These are phyloP conservation scores for Picea glauca DNA, from an alignment of 75 land plant genomes.

Conservation along the genomic window DNA sequence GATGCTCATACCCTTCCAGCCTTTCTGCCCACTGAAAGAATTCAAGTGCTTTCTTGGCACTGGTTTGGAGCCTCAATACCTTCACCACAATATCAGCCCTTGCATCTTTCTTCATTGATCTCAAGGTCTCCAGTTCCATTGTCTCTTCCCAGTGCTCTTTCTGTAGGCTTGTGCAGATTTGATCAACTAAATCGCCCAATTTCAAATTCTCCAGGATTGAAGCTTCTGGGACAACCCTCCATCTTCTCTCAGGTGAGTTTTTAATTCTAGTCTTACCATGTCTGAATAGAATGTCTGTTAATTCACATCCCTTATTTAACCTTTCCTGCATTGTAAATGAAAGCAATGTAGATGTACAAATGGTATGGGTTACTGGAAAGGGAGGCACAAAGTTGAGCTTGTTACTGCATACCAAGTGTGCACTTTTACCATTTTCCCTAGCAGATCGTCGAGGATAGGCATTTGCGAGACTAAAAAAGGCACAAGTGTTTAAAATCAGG, in stretches of 20 bases:
- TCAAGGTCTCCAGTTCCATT: not conserved
- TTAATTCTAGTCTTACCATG: not conserved
- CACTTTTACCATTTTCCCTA: not conserved
- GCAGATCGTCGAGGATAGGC: not conserved
- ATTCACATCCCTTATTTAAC: not conserved
- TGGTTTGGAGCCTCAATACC: not conserved
- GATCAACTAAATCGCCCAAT: not conserved
- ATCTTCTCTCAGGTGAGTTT: not conserved
- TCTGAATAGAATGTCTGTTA: not conserved
- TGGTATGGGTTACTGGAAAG: not conserved
- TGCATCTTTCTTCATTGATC: conserved; percentile 7
- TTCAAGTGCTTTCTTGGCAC: conserved; percentile 1
- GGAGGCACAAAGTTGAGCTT: not conserved
- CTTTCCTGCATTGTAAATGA: not conserved
- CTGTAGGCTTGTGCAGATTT: not conserved
- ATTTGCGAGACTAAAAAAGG: not conserved
- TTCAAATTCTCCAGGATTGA: not conserved
- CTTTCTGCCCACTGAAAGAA: conserved; percentile 3
- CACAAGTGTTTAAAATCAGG: not conserved
- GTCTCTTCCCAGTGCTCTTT: not conserved
- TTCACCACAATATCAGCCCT: not conserved
- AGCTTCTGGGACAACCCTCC: not conserved
- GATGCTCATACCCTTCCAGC: conserved; percentile 4
- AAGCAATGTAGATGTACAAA: not conserved
- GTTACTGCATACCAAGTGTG: not conserved